Conservation (phyloP, 2,329 filamentous ascomycete species). For the Neonectria punicea region DNA sequence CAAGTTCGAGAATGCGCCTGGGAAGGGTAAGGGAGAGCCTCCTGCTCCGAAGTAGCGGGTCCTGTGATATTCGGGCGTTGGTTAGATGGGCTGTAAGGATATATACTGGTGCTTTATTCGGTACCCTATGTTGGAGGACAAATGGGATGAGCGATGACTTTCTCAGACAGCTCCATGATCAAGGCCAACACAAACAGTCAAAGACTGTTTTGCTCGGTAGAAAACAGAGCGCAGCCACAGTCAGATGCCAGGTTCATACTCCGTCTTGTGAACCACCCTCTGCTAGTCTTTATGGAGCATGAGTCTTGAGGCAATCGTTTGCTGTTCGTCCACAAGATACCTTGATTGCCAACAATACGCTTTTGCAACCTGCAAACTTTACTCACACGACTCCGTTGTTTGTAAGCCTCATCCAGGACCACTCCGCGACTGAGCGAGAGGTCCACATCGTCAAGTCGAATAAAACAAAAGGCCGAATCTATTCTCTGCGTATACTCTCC, state of each 20-base stretch:
- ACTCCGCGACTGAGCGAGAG: not conserved
- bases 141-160: not conserved
- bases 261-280: not conserved
- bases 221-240: too few relatives aligned
- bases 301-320: not conserved
- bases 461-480: not conserved
- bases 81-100: not conserved
- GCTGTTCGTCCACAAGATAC: not conserved
- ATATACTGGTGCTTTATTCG: not conserved
- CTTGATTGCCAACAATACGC: not conserved
- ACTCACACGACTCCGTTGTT: not conserved
- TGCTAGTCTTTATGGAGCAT: not conserved
- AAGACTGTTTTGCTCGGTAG: too few relatives aligned
- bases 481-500: too few relatives aligned
- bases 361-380: not conserved
- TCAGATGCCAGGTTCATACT: not conserved
- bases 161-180: not conserved
- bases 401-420: not conserved
- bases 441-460: not conserved
- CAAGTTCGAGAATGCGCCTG: constrained; percentile 61
- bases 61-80: not conserved
- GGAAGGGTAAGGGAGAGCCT: constrained; percentile 55
- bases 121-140: not conserved
- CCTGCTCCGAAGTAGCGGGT: not conserved
- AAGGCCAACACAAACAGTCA: too few relatives aligned